phyloP scores from a whole-genome alignment of 1,284 basidiomycete genomes.

The Tilletiopsis washingtonensis region DNA sequence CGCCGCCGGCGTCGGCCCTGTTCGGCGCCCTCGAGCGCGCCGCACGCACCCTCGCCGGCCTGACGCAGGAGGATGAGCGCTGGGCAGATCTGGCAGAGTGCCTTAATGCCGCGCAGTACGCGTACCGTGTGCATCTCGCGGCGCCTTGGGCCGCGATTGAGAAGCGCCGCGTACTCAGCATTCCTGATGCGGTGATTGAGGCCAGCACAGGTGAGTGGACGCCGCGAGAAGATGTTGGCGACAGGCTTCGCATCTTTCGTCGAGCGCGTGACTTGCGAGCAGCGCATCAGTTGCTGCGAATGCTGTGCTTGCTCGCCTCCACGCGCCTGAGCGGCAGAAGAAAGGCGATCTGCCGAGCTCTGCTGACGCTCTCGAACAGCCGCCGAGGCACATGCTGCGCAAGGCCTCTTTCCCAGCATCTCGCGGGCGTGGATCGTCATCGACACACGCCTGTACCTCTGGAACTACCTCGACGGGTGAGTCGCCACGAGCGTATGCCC shows the following conservation, averaged over 20 bases:
- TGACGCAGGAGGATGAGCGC: constrained; percentile 6
- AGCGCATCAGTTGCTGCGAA: no score
- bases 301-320: not conserved
- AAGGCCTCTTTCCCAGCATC: constrained; percentile 81
- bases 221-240: no score
- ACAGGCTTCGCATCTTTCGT: no score
- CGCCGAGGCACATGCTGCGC: constrained; percentile 11
- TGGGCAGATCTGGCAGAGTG: constrained; percentile 7
- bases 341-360: no score
- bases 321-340: not conserved
- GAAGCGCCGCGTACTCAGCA: constrained; percentile 3
- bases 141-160: constrained; percentile 6
- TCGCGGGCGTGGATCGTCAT: constrained; percentile 92
- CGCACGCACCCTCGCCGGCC: no score
- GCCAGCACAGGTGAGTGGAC: constrained; percentile 1
- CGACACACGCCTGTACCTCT: constrained; percentile 87
- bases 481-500: no score
- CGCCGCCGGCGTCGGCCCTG: no score
- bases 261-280: no score
- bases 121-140: constrained; percentile 7
- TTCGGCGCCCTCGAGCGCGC: no score
- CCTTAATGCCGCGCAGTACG: constrained; percentile 8
- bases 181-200: constrained; percentile 16
- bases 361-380: no score
- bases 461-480: constrained; percentile 95